These are phyloP conservation scores for Barnettozyma vustinii DNA, from an alignment of 805 yeast species.

Conservation along the genomic window DNA sequence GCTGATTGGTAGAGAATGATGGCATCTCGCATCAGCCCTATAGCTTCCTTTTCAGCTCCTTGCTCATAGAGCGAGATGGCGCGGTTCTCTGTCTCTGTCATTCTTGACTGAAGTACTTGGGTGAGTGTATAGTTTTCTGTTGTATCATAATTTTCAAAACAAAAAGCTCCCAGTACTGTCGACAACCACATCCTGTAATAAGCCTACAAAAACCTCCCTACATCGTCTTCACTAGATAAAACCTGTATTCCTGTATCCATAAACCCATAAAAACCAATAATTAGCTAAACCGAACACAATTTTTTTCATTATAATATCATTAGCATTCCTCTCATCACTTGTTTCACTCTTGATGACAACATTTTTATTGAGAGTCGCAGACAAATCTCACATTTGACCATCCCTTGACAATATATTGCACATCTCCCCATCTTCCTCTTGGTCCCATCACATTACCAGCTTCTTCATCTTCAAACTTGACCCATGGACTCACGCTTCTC, in stretches of 20 bases:
- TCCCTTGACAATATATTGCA: constrained; percentile 26
- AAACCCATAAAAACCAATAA: neutral
- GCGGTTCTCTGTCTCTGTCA: constrained; percentile 16
- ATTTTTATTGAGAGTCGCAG: constrained; percentile 13
- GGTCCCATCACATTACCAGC: neutral
- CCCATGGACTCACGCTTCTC: constrained; percentile 24
- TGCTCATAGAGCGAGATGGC: constrained; percentile 65
- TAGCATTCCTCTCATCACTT: neutral
- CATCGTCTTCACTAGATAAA: neutral
- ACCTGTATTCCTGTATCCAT: neutral
- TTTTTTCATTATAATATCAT: neutral
- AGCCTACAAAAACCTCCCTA: neutral
- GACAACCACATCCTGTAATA: too few relatives aligned
- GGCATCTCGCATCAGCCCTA: constrained; percentile 81
- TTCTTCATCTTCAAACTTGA: constrained; percentile 21
- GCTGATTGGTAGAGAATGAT: constrained; percentile 69
- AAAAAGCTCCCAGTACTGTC: too few relatives aligned
- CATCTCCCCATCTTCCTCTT: constrained; percentile 9
- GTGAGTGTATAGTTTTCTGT: neutral
- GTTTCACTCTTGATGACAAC: neutral
- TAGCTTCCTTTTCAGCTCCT: constrained; percentile 66
- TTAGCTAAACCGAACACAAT: neutral
- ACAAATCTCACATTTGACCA: constrained; percentile 23
- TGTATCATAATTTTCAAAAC: too few relatives aligned
- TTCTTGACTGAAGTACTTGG: neutral